Percentiles rank a stretch among this genome's conserved stretches.
Evolutionary conservation across 257 asterid genomes (phyloP).

Genomic region (Solanum etuberosum): DNA sequence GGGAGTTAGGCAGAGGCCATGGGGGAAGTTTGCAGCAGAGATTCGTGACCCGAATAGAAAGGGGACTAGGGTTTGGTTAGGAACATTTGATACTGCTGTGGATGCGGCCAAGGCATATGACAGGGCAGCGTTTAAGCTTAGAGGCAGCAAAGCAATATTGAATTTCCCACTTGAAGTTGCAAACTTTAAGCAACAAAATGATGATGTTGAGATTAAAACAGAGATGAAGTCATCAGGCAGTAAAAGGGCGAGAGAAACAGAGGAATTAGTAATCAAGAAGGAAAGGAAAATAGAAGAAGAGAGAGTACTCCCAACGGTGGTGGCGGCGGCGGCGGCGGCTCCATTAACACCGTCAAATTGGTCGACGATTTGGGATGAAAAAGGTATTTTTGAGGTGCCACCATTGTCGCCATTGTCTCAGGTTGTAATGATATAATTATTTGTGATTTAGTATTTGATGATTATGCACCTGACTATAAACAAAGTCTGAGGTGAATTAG

Average conservation of each 20-base stretch:
- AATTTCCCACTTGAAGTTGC: slow-evolving; percentile 76
- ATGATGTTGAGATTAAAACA: background rate
- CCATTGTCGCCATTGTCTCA: slow-evolving; percentile 30
- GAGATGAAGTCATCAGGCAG: background rate
- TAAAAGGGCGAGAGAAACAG: slow-evolving; percentile 40
- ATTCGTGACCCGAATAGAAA: slow-evolving; percentile 62
- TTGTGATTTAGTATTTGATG: background rate
- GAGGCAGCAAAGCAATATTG: slow-evolving; percentile 60
- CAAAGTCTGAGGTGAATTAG: slow-evolving; percentile 34
- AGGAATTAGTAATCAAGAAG: slow-evolving; percentile 18
- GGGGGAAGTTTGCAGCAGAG: slow-evolving; percentile 76
- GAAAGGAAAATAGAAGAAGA: slow-evolving; percentile 26
- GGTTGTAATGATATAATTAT: slow-evolving; percentile 17
- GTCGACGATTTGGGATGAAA: slow-evolving; percentile 73
- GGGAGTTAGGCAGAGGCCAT: slow-evolving; percentile 60
- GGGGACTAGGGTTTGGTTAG: slow-evolving; percentile 69
- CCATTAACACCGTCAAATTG: slow-evolving; percentile 83
- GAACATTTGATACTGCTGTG: slow-evolving; percentile 57
- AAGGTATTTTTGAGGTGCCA: slow-evolving; percentile 77
- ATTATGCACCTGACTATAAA: slow-evolving; percentile 29
- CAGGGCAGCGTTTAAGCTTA: slow-evolving; percentile 60
- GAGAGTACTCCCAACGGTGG: background rate
- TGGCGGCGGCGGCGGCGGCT: background rate
- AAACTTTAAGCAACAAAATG: slow-evolving; percentile 5
- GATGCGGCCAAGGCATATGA: slow-evolving; percentile 71